Percentiles rank a stretch among this genome's conserved stretches.
Evolutionary conservation across 768 basidiomycete genomes (phyloP).

Genomic region (Kwoniella mangroviensis): DNA sequence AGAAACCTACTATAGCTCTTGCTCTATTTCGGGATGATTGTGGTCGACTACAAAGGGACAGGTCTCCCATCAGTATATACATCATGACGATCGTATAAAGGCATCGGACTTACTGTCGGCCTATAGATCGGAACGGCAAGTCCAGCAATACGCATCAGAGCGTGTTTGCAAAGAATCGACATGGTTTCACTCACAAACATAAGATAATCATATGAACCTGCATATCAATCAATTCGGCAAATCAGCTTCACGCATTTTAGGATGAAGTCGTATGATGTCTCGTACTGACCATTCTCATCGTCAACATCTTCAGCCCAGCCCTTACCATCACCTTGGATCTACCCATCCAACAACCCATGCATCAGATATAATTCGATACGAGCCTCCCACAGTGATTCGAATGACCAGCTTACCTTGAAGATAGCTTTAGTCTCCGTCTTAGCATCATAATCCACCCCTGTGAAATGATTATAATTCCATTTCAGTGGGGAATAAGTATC

Average conservation of each 20-base stretch:
- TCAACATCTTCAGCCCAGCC: slow-evolving; percentile 84
- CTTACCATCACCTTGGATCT: slow-evolving; percentile 70
- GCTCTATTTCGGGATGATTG: slow-evolving; percentile 75
- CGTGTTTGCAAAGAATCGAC: neutral
- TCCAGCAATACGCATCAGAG: too few relatives aligned
- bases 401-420: slow-evolving; percentile 60
- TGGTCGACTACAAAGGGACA: slow-evolving; percentile 67
- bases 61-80: too few relatives aligned
- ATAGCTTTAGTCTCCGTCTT: slow-evolving; percentile 66
- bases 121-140: neutral
- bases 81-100: too few relatives aligned
- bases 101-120: neutral
- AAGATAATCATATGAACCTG: slow-evolving; percentile 54
- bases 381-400: neutral
- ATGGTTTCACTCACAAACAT: slow-evolving; percentile 50
- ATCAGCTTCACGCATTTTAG: neutral
- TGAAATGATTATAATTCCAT: slow-evolving; percentile 63
- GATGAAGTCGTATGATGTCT: neutral
- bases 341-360: slow-evolving; percentile 15
- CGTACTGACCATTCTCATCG: slow-evolving; percentile 76
- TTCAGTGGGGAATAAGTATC: slow-evolving; percentile 61
- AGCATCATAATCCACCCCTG: slow-evolving; percentile 85
- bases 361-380: slow-evolving; percentile 13
- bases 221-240: neutral
- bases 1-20: slow-evolving; percentile 65